These are phyloP conservation scores for Cordyceps tenuipes DNA, from an alignment of 2,329 filamentous ascomycete genomes.

Conservation along the genomic window DNA sequence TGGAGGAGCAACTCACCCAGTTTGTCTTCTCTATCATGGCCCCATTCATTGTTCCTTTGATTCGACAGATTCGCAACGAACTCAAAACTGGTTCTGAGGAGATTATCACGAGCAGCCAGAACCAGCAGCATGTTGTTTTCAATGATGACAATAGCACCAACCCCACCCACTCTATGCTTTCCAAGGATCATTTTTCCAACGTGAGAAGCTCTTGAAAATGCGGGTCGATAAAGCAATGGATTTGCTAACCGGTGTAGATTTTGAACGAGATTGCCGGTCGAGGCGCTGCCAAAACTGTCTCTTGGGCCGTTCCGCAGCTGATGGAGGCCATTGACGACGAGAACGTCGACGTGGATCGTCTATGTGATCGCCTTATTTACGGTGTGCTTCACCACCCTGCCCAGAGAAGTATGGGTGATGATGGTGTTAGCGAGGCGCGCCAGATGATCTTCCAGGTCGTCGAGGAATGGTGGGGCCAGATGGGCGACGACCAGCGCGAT, in stretches of 20 bases:
- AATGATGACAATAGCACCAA: constrained; percentile 66
- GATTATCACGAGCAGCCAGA: constrained; percentile 75
- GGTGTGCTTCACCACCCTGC: constrained; percentile 87
- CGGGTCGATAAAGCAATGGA: neutral
- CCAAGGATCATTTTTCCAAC: constrained; percentile 90
- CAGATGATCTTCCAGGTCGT: constrained; percentile 71
- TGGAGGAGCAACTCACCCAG: constrained; percentile 78
- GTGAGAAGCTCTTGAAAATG: constrained; percentile 27
- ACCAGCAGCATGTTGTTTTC: constrained; percentile 83
- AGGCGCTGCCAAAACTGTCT: constrained; percentile 68
- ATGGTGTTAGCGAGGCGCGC: constrained; percentile 65
- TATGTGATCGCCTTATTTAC: constrained; percentile 66
- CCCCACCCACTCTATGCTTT: constrained; percentile 81
- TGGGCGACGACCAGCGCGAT: constrained; percentile 53
- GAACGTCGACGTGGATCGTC: constrained; percentile 56
- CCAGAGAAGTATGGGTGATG: constrained; percentile 59
- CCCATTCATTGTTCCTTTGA: constrained; percentile 78
- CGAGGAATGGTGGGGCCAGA: constrained; percentile 70
- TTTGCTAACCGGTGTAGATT: constrained; percentile 33
- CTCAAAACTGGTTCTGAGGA: constrained; percentile 78
- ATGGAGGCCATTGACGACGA: constrained; percentile 85
- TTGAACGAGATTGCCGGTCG: constrained; percentile 84
- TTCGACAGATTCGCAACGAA: constrained; percentile 79
- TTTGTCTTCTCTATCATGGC: constrained; percentile 91
- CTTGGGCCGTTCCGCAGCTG: constrained; percentile 82